Conservation (phyloP, 108 stramenopile genomes). For the Skeletonema costatum region DNA sequence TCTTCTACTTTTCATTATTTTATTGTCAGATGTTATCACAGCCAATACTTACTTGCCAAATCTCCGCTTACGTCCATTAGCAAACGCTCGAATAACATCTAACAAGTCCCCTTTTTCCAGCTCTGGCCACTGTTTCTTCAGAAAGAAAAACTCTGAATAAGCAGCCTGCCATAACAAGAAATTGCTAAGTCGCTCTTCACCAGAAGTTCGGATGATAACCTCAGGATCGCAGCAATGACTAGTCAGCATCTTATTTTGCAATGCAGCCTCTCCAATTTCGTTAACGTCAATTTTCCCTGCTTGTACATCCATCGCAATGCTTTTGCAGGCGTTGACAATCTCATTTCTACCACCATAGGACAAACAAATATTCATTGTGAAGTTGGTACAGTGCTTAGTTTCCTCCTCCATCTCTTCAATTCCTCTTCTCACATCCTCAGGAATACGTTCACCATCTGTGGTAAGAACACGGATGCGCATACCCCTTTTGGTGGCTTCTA, state of each 20-base stretch:
- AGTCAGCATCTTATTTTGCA: conserved; percentile 60
- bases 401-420: conserved; percentile 63
- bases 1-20: background rate
- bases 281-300: conserved; percentile 48
- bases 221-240: conserved; percentile 80
- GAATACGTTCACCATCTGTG: conserved; percentile 70
- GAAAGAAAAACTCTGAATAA: conserved; percentile 95
- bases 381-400: conserved; percentile 51
- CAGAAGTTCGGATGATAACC: conserved; percentile 93
- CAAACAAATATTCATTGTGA: conserved; percentile 91
- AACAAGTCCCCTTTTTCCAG: conserved; percentile 65
- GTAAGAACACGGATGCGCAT: conserved; percentile 81
- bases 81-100: conserved; percentile 61
- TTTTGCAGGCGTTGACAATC: conserved; percentile 81
- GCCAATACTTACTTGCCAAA: conserved; percentile 69
- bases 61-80: conserved; percentile 70
- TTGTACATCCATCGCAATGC: conserved; percentile 53
- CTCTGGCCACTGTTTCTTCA: conserved; percentile 95
- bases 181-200: conserved; percentile 93
- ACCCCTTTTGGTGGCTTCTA: conserved; percentile 81
- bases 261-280: conserved; percentile 55
- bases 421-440: conserved; percentile 51
- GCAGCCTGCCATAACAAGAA: conserved; percentile 96
- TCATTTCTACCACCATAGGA: conserved; percentile 94
- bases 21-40: background rate